These are phyloP conservation scores for Pachysandra terminalis DNA, from an alignment of 164 flowering plant species.

Conservation along the genomic window DNA sequence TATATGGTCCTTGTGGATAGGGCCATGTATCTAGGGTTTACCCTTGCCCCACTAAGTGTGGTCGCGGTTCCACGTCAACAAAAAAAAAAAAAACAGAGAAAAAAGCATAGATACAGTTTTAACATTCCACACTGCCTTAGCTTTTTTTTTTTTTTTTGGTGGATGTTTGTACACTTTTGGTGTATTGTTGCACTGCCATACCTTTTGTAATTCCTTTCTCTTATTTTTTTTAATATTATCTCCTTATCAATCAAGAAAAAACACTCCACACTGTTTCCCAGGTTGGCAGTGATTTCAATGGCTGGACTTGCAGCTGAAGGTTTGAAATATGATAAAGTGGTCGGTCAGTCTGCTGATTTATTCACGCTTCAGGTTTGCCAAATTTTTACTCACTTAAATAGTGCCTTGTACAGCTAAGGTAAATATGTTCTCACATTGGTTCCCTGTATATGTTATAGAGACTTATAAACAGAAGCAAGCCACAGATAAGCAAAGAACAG, in stretches of 20 bases:
- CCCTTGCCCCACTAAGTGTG: too few relatives aligned
- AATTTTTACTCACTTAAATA: slow-evolving; percentile 1
- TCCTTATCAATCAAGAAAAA: too few relatives aligned
- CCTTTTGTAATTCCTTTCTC: too few relatives aligned
- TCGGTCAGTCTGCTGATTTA: slow-evolving; percentile 97
- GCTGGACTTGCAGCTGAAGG: slow-evolving; percentile 99
- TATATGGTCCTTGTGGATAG: too few relatives aligned
- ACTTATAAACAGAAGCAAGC: slow-evolving; percentile 85
- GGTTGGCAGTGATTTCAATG: slow-evolving; percentile 92
- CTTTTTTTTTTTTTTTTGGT: too few relatives aligned
- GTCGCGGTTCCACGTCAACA: too few relatives aligned
- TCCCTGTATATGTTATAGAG: slow-evolving; percentile 41
- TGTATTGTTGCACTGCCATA: too few relatives aligned
- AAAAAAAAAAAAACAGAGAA: too few relatives aligned
- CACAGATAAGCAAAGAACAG: slow-evolving; percentile 76
- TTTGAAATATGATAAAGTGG: slow-evolving; percentile 79
- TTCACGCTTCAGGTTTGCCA: slow-evolving; percentile 83
- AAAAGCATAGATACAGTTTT: neutral
- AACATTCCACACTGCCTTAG: neutral
- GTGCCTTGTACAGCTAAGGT: neutral
- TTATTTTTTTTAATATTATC: too few relatives aligned
- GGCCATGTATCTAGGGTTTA: too few relatives aligned
- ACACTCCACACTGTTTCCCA: slow-evolving; percentile 21
- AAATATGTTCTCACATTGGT: neutral
- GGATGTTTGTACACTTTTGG: too few relatives aligned